Evolutionary conservation across 179 eudicot species (phyloP).

Genomic region (Monotropa hypopitys): DNA sequence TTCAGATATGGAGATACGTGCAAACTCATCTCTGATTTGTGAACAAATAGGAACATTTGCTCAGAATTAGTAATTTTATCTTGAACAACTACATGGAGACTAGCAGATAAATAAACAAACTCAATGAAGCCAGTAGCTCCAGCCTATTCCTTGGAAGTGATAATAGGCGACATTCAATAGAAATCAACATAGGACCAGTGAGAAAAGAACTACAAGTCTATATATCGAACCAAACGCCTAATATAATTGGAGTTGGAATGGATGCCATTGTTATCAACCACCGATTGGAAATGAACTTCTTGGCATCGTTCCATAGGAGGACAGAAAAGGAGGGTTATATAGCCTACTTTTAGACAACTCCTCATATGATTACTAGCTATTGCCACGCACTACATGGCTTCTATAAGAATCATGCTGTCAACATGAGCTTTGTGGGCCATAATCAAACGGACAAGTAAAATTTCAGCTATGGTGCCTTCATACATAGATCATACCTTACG

Average conservation of each 20-base stretch:
- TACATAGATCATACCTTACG: slow-evolving; percentile 48
- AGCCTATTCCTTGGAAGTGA: background rate
- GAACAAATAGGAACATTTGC: background rate
- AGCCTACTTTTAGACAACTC: background rate
- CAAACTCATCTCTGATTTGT: background rate
- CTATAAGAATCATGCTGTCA: background rate
- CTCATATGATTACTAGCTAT: background rate
- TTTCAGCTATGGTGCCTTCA: background rate
- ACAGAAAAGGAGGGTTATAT: background rate
- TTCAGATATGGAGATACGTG: background rate
- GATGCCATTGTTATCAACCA: background rate
- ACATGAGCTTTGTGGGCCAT: background rate
- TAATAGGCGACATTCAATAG: background rate
- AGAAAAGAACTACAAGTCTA: background rate
- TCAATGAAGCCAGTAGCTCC: background rate
- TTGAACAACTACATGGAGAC: background rate
- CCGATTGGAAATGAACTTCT: background rate
- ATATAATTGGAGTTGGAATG: background rate
- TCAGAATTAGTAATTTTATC: background rate
- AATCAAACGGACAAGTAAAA: background rate
- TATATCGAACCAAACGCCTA: background rate
- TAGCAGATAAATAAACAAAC: background rate
- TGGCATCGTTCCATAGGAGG: background rate
- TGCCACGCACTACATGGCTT: background rate
- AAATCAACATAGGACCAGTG: background rate